phyloP scores from a whole-genome alignment of 768 basidiomycete species.

The Russula compacta region DNA sequence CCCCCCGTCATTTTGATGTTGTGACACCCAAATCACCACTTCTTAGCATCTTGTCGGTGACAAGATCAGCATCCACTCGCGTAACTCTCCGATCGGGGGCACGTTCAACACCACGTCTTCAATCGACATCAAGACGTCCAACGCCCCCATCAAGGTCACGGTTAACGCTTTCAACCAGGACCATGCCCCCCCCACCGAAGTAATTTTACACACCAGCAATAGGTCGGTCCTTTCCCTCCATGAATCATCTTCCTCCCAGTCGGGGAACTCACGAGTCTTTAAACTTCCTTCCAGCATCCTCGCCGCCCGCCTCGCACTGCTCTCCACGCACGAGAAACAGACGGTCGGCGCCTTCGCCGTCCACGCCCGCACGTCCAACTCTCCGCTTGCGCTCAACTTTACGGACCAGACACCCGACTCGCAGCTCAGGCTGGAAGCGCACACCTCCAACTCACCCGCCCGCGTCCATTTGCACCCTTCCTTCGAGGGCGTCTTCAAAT shows the following conservation, averaged over 20 bases:
- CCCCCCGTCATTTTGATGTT: neutral
- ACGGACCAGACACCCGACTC: neutral
- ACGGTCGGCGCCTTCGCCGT: constrained; percentile 1
- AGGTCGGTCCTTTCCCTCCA: neutral
- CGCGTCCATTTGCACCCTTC: constrained; percentile 4
- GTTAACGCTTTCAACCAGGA: constrained; percentile 11
- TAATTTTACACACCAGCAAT: constrained; percentile 5
- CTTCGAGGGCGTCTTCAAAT: constrained; percentile 7
- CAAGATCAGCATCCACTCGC: neutral
- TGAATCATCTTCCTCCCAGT: no score
- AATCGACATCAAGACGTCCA: neutral
- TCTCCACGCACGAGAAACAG: neutral
- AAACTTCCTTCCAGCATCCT: neutral
- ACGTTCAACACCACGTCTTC: constrained; percentile 7
- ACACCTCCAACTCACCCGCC: constrained; percentile 10
- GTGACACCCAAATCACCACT: neutral
- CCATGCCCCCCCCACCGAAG: neutral
- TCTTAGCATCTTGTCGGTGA: neutral
- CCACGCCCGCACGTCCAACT: constrained; percentile 4
- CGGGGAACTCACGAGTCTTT: neutral
- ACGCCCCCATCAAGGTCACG: neutral
- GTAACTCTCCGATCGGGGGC: constrained; percentile 6
- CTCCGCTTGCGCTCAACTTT: constrained; percentile 1
- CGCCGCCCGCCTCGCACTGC: neutral
- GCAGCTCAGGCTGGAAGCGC: neutral